Percentiles rank a stretch among this genome's conserved stretches.
Evolutionary conservation across 108 stramenopile genomes (phyloP).

Genomic region (Stephanodiscus minutulus): DNA sequence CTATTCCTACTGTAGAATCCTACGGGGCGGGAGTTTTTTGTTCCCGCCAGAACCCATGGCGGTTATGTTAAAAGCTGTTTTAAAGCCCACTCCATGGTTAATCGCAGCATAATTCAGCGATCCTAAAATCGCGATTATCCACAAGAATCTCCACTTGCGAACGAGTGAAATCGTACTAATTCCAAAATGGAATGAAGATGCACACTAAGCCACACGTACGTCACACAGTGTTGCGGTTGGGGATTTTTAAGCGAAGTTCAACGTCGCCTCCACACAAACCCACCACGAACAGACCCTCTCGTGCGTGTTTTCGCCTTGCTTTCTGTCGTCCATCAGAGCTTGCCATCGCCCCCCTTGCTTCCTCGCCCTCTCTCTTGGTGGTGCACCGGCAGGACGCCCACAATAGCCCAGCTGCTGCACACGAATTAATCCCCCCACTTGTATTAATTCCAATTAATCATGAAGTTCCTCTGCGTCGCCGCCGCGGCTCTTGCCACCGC

Average conservation of each 20-base stretch:
- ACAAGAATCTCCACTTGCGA: too few relatives aligned
- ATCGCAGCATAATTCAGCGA: too few relatives aligned
- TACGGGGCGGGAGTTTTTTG: too few relatives aligned
- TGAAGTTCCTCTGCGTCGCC: constrained; percentile 76
- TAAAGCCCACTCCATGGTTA: too few relatives aligned
- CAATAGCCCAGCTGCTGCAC: background rate
- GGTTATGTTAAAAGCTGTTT: too few relatives aligned
- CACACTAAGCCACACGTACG: background rate
- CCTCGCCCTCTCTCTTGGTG: background rate
- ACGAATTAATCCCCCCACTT: background rate
- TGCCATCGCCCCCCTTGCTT: background rate
- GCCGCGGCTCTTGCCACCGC: constrained; percentile 66
- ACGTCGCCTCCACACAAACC: background rate
- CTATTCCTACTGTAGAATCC: too few relatives aligned
- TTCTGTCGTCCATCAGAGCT: background rate
- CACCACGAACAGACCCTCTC: background rate
- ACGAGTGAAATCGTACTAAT: too few relatives aligned
- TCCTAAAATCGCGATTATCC: too few relatives aligned
- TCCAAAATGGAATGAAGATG: background rate
- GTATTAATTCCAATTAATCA: constrained; percentile 20
- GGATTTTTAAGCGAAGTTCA: background rate
- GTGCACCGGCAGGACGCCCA: background rate
- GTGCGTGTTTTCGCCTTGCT: background rate
- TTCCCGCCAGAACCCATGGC: too few relatives aligned
- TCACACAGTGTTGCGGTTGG: background rate